Base-by-base conservation (phyloP, 805 yeast species). In the Yamadazyma laniorum region DNA sequence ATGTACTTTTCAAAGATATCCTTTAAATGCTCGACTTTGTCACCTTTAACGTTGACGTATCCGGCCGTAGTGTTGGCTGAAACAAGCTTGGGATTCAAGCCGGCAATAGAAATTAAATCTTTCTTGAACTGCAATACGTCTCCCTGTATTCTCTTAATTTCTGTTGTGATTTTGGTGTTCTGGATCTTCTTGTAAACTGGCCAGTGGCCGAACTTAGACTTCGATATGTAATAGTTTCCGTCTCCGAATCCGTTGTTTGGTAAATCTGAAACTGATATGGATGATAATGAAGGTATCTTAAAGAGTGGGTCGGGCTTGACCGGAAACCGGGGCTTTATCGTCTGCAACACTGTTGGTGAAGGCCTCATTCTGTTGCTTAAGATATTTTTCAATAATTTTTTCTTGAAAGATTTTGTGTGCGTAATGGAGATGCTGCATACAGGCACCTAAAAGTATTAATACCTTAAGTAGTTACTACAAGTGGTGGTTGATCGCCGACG, bases 141-240 rank as follows among this genome's bases (percentile, higher is more conserved):
- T 5, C 96, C 96, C 42, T 72, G 63, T 35, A 88, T 72, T 43
- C 77, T 76, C 55, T 85, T 79, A 18, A 88, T 70, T 53, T 86
- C 89, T 0, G 96, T 88, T 51, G 75, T 74, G n/a, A 71, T 63
- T 43, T 79, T 80, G 17, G 80, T 77, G 43, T 78, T 76, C 55
- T 80, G 85, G 45, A 70, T 59, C 45, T 84, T 87, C 37, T 75
- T 69, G 63, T 88, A 88, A 1, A 88, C 85, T n/a, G 96, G 96
- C 55, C 89, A 68, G 55, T 83, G 79, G 4, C 91, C 88, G 32
- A 65, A 69, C 12, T 72, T 61, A 6, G 86, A 71, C 56, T 83
- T 79, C 16, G 60, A 46, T 22, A 77, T 53, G 51, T 49, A 55
- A 50, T 77, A 77, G 32, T 62, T 59, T 5, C 63, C 55, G 16